Evolutionary conservation across 768 basidiomycete species (phyloP).

Genomic region (Gautieria morchelliformis): DNA sequence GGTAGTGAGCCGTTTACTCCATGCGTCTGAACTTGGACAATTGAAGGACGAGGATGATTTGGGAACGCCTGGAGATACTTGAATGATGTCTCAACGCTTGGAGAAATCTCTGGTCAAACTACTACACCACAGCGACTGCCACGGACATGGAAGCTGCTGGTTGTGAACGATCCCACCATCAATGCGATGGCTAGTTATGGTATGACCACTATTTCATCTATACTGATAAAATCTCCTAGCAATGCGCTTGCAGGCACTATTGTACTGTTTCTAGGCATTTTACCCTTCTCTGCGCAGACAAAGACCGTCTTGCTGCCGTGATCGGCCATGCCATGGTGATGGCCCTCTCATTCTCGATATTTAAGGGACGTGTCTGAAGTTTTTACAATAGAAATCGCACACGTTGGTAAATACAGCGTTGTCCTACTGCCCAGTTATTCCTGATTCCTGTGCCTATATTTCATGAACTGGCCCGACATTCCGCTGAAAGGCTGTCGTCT

Average conservation of each 20-base stretch:
- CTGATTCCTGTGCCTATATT: constrained; percentile 1
- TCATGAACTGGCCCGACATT: constrained; percentile 47
- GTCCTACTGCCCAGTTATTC: constrained; percentile 9
- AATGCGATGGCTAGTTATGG: constrained; percentile 78
- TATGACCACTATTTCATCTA: constrained; percentile 16
- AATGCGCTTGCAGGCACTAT: constrained; percentile 44
- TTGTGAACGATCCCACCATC: constrained; percentile 62
- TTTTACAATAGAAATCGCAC: constrained; percentile 59
- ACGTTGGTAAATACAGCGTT: constrained; percentile 38
- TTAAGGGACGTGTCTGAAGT: background rate
- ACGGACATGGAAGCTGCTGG: constrained; percentile 50
- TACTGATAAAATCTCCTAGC: background rate
- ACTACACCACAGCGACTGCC: constrained; percentile 11
- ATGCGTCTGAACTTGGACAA: constrained; percentile 61
- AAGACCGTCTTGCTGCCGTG: constrained; percentile 76
- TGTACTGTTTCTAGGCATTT: constrained; percentile 82
- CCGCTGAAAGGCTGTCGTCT: constrained; percentile 38
- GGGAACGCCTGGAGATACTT: constrained; percentile 16
- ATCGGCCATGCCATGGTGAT: constrained; percentile 75
- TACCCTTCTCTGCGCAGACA: constrained; percentile 68
- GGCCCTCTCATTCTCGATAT: background rate
- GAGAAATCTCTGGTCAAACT: constrained; percentile 12
- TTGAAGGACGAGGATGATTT: constrained; percentile 30
- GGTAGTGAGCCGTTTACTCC: constrained; percentile 60
- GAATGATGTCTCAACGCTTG: constrained; percentile 12